These are phyloP conservation scores for Leccinum obscurum DNA, from an alignment of 768 basidiomycete species.

Conservation along the genomic window DNA sequence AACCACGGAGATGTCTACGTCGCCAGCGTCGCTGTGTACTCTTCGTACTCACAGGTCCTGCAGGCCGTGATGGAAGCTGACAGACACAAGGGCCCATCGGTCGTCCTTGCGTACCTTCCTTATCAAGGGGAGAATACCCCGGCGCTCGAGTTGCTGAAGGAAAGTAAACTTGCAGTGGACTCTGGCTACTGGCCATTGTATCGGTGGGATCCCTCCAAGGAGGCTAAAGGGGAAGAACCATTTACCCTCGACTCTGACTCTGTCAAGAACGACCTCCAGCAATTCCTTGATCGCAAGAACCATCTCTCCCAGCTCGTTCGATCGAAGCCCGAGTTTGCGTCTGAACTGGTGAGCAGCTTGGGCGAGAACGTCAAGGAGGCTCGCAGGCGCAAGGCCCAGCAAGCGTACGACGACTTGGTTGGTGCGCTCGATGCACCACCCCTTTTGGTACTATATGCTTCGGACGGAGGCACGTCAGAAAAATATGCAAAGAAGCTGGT, in stretches of 20 bases:
- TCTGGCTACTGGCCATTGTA: slow-evolving; percentile 98
- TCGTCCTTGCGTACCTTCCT: slow-evolving; percentile 93
- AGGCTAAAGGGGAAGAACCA: slow-evolving; percentile 70
- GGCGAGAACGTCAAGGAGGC: slow-evolving; percentile 86
- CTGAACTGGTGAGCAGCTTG: slow-evolving; percentile 78
- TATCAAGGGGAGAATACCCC: slow-evolving; percentile 74
- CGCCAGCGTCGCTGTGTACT: slow-evolving; percentile 93
- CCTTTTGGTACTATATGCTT: slow-evolving; percentile 87
- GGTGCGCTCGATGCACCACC: slow-evolving; percentile 87
- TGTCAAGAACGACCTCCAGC: slow-evolving; percentile 89
- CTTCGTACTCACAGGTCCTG: slow-evolving; percentile 92
- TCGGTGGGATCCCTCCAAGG: slow-evolving; percentile 93
- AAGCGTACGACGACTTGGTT: slow-evolving; percentile 82
- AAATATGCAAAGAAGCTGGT: slow-evolving; percentile 90
- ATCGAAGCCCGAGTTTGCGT: slow-evolving; percentile 75
- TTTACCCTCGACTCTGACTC: slow-evolving; percentile 93
- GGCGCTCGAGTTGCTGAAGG: slow-evolving; percentile 91
- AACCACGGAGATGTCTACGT: slow-evolving; percentile 98
- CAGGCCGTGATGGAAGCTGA: slow-evolving; percentile 93
- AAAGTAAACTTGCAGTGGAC: slow-evolving; percentile 96
- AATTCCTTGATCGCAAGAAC: slow-evolving; percentile 95
- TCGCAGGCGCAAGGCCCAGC: slow-evolving; percentile 75
- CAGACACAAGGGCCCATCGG: slow-evolving; percentile 81
- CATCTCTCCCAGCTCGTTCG: slow-evolving; percentile 92
- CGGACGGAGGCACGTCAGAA: slow-evolving; percentile 94